Percentiles rank a stretch among this genome's conserved stretches.
Evolutionary conservation across 805 yeast genomes (phyloP).

Genomic region (Pichia nanzhaoensis): DNA sequence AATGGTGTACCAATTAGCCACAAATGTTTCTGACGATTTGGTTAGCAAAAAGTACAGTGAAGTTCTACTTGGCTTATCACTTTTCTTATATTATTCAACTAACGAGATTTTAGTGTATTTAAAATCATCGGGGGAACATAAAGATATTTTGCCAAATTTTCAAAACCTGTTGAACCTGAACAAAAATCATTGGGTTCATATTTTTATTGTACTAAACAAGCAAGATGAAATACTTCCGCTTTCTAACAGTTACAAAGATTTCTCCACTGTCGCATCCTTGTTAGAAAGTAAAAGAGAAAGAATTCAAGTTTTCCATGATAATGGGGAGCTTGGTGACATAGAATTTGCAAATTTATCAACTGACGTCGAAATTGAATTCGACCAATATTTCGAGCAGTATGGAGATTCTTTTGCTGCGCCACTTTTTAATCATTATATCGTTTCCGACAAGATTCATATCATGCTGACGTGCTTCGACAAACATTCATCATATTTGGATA

Average conservation of each 20-base stretch:
- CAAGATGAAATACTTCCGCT: constrained; percentile 50
- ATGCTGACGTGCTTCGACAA: constrained; percentile 53
- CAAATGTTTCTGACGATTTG: not conserved
- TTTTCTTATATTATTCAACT: constrained; percentile 22
- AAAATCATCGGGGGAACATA: not conserved
- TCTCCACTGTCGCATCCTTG: constrained; percentile 53
- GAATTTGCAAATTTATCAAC: constrained; percentile 16
- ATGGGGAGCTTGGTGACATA: constrained; percentile 18
- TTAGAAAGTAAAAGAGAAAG: constrained; percentile 38
- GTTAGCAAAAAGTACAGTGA: constrained; percentile 10
- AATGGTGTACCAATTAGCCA: constrained; percentile 2
- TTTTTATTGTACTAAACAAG: constrained; percentile 44
- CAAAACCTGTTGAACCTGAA: constrained; percentile 15
- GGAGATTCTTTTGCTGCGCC: constrained; percentile 64
- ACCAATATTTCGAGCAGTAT: constrained; percentile 49
- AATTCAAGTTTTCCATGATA: constrained; percentile 21
- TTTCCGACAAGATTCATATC: constrained; percentile 43
- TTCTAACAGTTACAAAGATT: constrained; percentile 61
- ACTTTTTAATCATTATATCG: constrained; percentile 53
- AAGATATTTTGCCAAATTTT: not conserved
- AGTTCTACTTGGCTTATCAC: constrained; percentile 18
- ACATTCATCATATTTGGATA: constrained; percentile 41
- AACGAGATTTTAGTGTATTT: constrained; percentile 14
- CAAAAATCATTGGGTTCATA: constrained; percentile 48
- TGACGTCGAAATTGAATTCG: constrained; percentile 29